Evolutionary conservation across 352 stramenopile genomes (phyloP), one percentile per base, ranked within the genome.

Genomic region (Elongisporangium undulatum): DNA sequence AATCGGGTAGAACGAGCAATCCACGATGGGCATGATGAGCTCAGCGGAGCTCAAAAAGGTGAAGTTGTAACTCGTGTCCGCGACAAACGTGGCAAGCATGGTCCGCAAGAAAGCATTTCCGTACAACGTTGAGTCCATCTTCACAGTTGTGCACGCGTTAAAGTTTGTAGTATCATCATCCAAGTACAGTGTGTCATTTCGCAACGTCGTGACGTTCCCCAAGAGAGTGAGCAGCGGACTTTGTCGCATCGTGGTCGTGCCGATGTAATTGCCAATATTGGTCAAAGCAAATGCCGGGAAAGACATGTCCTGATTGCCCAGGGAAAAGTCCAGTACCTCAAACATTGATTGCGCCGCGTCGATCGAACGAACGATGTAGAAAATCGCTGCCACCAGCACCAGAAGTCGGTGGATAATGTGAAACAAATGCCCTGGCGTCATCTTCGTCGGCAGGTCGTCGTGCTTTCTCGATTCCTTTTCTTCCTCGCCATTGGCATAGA

Each of bases 1-100:
- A 9, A 85, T 70, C 45, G 63, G 38, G 4, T 58, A 50, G 10
- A 49, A 71, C 20, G 73, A 60, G 54, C 75, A 85, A 50, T 85
- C 73, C 10, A 85, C 68, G 0, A 85, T 65, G 3, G 76, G 73
- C 0, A 71, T n/a, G 2, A 79, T 63, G 3, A 86, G 62, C 24
- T 86, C 69, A 7, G 59, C 54, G 1, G 64, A 53, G 29, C 51
- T 21, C 4, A 85, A 45, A 19, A 75, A 64, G 3, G 68, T 66
- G 38, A 80, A 29, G 23, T 74, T 72, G 59, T 79, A 77, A 0
- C 59, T 60, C 3, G 63, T 53, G 5, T 56, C 62, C 5, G 34
- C 19, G 0, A 64, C 51, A 6, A 79, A 21, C 0, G 48, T 64
- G 6, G 62, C 52, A 23, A 73, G 76, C 26, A 68, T 61, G 4